Percentiles rank a stretch among this genome's conserved stretches.
Conservation (phyloP, 2,329 filamentous ascomycete genomes). For the Cladophialophora psammophila region DNA sequence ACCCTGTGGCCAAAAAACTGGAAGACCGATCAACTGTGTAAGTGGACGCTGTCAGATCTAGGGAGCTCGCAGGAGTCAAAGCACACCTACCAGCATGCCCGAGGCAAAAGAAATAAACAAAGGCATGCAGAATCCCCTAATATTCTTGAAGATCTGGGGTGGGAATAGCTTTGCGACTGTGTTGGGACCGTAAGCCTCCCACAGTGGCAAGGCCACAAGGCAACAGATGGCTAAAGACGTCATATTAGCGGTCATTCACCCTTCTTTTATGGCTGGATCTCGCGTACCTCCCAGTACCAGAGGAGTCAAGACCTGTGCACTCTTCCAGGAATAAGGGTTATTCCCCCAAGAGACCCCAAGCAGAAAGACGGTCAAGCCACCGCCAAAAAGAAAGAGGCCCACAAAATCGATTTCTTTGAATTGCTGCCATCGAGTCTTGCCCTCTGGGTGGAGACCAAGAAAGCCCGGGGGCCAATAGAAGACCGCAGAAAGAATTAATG, state of each 20-base stretch:
- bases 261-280: background rate
- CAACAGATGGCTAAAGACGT: background rate
- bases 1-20: slow-evolving; percentile 27
- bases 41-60: background rate
- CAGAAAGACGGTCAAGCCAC: slow-evolving; percentile 33
- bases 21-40: slow-evolving; percentile 15
- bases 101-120: slow-evolving; percentile 7
- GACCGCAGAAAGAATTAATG: slow-evolving; percentile 18
- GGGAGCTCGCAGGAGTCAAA: background rate
- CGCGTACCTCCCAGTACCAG: slow-evolving; percentile 20
- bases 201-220: slow-evolving; percentile 24
- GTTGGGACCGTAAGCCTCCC: slow-evolving; percentile 21
- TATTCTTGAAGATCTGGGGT: slow-evolving; percentile 11
- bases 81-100: slow-evolving; percentile 7
- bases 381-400: slow-evolving; percentile 32
- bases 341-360: slow-evolving; percentile 31
- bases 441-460: slow-evolving; percentile 26
- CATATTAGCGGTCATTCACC: background rate
- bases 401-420: slow-evolving; percentile 33
- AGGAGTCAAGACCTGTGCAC: slow-evolving; percentile 20
- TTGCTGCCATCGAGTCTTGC: slow-evolving; percentile 31
- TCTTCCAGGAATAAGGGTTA: slow-evolving; percentile 33
- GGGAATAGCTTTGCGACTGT: slow-evolving; percentile 27
- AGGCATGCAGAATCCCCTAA: slow-evolving; percentile 18
- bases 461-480: slow-evolving; percentile 33